These are phyloP conservation scores for Saccharomyces hybrid DNA, from an alignment of 1,139 yeast genomes.

Conservation along the genomic window DNA sequence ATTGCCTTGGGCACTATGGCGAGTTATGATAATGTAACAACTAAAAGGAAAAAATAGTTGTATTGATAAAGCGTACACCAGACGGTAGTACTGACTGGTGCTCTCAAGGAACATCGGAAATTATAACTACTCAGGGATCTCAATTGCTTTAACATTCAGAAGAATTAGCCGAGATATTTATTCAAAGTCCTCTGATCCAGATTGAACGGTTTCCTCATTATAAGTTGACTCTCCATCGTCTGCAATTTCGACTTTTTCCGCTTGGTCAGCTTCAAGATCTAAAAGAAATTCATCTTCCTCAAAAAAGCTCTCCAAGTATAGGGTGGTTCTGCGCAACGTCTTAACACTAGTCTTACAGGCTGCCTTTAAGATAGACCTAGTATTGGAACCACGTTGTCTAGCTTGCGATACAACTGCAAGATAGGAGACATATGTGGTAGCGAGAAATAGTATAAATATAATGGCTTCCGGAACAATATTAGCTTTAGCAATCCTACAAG, in stretches of 20 bases:
- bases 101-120: not conserved
- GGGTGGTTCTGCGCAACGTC: not conserved
- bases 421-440: not conserved
- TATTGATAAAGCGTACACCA: too few relatives aligned
- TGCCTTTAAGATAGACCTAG: not conserved
- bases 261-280: not conserved
- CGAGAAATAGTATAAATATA: not conserved
- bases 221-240: not conserved
- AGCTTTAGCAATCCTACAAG: not conserved
- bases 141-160: not conserved
- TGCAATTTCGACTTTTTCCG: not conserved
- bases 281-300: not conserved
- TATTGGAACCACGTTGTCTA: not conserved
- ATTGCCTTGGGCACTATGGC: too few relatives aligned
- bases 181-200: not conserved
- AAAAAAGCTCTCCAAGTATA: not conserved
- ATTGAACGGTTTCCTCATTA: not conserved
- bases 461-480: not conserved
- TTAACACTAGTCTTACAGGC: not conserved
- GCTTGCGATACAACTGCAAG: not conserved
- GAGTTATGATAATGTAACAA: too few relatives aligned
- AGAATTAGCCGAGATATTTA: not conserved
- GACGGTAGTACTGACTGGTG: not conserved
- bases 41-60: too few relatives aligned
- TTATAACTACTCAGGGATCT: not conserved